Percentiles rank a stretch among this genome's conserved stretches.
These are phyloP conservation scores for Hymenoscyphus scutula DNA, from an alignment of 2,329 filamentous ascomycete species.

Conservation along the genomic window DNA sequence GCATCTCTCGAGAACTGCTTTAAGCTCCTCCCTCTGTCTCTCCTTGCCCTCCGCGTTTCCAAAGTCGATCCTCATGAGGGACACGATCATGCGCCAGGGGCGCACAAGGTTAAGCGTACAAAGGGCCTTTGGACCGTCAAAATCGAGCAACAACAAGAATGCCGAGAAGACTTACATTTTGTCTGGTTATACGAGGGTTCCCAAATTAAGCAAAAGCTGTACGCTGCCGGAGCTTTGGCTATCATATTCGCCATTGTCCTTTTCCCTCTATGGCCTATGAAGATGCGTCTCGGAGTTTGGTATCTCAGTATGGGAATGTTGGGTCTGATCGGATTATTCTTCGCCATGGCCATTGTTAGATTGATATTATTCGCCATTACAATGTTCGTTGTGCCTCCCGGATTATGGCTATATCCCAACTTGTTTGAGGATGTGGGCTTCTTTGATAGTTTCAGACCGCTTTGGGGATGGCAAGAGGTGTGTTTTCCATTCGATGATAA, in stretches of 20 bases:
- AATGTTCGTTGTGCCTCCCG: constrained; percentile 78
- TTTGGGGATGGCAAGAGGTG: constrained; percentile 99
- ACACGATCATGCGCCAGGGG: constrained; percentile 61
- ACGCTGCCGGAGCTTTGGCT: constrained; percentile 78
- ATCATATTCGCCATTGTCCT: constrained; percentile 86
- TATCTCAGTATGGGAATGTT: constrained; percentile 95
- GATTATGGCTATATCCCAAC: constrained; percentile 98
- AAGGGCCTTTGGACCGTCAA: constrained; percentile 96
- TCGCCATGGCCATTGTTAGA: constrained; percentile 95
- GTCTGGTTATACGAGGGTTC: constrained; percentile 94
- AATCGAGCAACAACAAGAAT: constrained; percentile 95
- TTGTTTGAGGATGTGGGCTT: constrained; percentile 98
- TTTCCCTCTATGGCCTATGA: constrained; percentile 94
- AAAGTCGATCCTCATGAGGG: constrained; percentile 78
- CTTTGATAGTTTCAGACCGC: constrained; percentile 91
- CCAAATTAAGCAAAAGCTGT: constrained; percentile 90
- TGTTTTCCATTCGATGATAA: constrained; percentile 33
- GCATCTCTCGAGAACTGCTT: constrained; percentile 89
- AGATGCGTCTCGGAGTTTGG: constrained; percentile 91
- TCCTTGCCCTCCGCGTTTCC: constrained; percentile 84
- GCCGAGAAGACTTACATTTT: constrained; percentile 84
- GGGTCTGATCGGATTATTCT: constrained; percentile 87
- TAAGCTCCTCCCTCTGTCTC: constrained; percentile 90
- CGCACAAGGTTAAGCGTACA: constrained; percentile 78
- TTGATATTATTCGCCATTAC: constrained; percentile 92